phyloP scores from a whole-genome alignment of 2,329 filamentous ascomycete species.

The Sclerotinia nivalis region DNA sequence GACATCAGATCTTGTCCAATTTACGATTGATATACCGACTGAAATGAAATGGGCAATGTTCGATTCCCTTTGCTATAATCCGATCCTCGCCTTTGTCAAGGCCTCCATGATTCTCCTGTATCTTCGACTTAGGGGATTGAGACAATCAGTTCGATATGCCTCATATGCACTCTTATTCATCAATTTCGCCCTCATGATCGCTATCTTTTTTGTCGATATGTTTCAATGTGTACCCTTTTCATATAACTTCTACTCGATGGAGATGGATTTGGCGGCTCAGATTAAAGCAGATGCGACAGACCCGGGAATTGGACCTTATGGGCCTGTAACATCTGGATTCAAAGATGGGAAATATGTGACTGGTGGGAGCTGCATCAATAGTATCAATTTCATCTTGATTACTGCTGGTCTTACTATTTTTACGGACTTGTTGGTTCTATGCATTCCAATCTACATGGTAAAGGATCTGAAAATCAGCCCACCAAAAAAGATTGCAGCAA shows the following conservation, averaged over 20 bases:
- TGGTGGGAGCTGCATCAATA: constrained; percentile 30
- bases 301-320: constrained; percentile 14
- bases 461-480: constrained; percentile 28
- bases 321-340: constrained; percentile 23
- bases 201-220: constrained; percentile 44
- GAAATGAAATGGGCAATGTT: constrained; percentile 35
- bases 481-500: constrained; percentile 28
- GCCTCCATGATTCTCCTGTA: constrained; percentile 49
- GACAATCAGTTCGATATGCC: constrained; percentile 21
- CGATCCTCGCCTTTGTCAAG: constrained; percentile 50
- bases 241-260: constrained; percentile 24
- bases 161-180: constrained; percentile 23
- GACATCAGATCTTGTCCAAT: constrained; percentile 18
- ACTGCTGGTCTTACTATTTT: constrained; percentile 30
- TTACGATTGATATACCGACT: neutral
- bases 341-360: constrained; percentile 28
- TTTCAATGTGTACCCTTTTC: constrained; percentile 43
- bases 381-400: constrained; percentile 27
- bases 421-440: constrained; percentile 31
- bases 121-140: constrained; percentile 45
- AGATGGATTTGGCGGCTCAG: constrained; percentile 25
- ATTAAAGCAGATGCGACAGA: constrained; percentile 19
- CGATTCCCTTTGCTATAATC: constrained; percentile 45
- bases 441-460: constrained; percentile 32
- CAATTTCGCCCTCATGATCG: constrained; percentile 41